A percentile compares a stretch with the other conserved stretches of the same genome.
Evolutionary conservation across 345 rosid genomes (phyloP).

Genomic region (Salix dunnii): DNA sequence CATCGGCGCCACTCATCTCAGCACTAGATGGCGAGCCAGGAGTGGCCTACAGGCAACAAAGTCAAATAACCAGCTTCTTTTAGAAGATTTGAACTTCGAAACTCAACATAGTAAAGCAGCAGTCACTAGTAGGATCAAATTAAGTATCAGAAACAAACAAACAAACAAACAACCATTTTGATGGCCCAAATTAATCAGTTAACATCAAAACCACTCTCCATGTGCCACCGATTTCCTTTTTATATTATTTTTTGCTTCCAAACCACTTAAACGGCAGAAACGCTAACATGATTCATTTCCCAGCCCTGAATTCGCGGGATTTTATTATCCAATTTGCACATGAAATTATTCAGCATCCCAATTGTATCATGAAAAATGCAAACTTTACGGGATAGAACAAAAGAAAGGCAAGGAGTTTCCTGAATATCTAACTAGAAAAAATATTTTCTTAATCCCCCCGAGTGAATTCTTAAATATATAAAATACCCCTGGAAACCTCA

Average conservation of each 20-base stretch:
- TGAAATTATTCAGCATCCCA: not conserved
- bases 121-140: not conserved
- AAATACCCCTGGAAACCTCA: not conserved
- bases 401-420: constrained; percentile 1
- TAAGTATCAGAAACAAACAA: not conserved
- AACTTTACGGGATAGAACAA: not conserved
- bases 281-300: not conserved
- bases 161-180: not conserved
- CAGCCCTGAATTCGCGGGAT: not conserved
- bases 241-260: not conserved
- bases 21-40: constrained; percentile 60
- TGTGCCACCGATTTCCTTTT: not conserved
- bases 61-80: not conserved
- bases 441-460: constrained; percentile 9
- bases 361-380: not conserved
- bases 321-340: not conserved
- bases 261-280: not conserved
- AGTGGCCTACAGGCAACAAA: constrained; percentile 45
- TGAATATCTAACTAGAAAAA: not conserved
- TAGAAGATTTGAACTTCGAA: not conserved
- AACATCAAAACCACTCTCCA: not conserved
- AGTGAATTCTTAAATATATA: not conserved
- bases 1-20: constrained; percentile 44
- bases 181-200: not conserved
- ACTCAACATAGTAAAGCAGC: not conserved